Evolutionary conservation across 257 asterid genomes (phyloP).

Genomic region (Solanum verrucosum): DNA sequence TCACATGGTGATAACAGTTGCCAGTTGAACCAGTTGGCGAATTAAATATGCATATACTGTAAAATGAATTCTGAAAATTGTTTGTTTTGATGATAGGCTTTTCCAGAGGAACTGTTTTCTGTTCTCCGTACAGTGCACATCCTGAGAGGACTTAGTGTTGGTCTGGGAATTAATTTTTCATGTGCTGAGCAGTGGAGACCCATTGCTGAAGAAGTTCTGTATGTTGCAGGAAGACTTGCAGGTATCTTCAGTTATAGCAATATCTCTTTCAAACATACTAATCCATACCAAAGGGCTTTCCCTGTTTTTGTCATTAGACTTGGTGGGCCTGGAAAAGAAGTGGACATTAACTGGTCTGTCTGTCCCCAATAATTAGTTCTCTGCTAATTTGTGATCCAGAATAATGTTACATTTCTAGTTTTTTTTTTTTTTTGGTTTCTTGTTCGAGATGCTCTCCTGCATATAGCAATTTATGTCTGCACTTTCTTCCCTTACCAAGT

Average conservation of each 20-base stretch:
- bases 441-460: background rate
- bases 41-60: background rate
- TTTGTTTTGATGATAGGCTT: conserved; percentile 38
- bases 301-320: background rate
- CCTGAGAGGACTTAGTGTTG: conserved; percentile 93
- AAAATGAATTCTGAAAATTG: background rate
- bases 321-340: background rate
- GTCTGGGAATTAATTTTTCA: conserved; percentile 86
- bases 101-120: conserved; percentile 94
- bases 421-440: background rate
- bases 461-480: background rate
- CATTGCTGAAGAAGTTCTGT: conserved; percentile 83
- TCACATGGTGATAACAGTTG: background rate
- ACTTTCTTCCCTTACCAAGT: background rate
- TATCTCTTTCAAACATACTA: background rate
- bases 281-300: background rate
- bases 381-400: background rate
- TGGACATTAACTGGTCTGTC: background rate
- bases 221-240: conserved; percentile 59
- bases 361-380: background rate
- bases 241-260: conserved; percentile 14
- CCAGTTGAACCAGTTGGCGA: background rate
- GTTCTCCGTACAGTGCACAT: conserved; percentile 92
- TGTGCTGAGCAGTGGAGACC: conserved; percentile 98
- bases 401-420: background rate